Percentiles rank a stretch among this genome's conserved stretches.
phyloP scores from a whole-genome alignment of 2,329 filamentous ascomycete genomes.

The Colletotrichum sp. region DNA sequence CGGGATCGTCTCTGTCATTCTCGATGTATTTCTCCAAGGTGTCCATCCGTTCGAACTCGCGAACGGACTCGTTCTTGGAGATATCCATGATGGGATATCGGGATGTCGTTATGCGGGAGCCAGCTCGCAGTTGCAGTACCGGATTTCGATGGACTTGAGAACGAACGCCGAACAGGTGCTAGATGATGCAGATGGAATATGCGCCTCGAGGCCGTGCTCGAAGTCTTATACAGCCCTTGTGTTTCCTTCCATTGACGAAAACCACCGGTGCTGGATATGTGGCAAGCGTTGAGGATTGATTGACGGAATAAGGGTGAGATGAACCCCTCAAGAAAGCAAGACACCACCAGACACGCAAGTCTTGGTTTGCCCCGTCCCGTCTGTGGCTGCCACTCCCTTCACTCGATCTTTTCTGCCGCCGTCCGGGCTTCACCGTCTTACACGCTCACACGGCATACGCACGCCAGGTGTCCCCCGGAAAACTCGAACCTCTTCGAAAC shows the following conservation, averaged over 20 bases:
- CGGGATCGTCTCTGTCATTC: constrained; percentile 27
- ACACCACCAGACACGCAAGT: background rate
- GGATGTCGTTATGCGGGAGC: background rate
- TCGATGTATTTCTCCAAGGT: constrained; percentile 14
- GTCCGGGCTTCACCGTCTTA: background rate
- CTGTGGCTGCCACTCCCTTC: background rate
- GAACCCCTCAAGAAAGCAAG: background rate
- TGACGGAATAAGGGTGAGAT: background rate
- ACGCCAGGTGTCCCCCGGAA: background rate
- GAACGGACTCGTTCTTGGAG: constrained; percentile 22
- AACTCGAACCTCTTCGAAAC: constrained; percentile 17
- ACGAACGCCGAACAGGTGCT: background rate
- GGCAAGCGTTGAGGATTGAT: background rate
- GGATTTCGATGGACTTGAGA: background rate
- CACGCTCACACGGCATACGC: background rate
- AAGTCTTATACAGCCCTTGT: background rate
- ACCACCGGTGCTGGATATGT: background rate
- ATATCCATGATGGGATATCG: constrained; percentile 18
- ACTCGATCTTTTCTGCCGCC: background rate
- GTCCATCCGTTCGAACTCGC: constrained; percentile 1
- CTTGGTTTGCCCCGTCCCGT: background rate
- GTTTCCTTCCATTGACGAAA: background rate
- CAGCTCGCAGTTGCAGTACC: background rate
- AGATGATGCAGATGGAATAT: background rate
- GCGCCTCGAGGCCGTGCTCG: background rate